These are phyloP conservation scores for Candida pseudoglaebosa DNA, from an alignment of 805 yeast species.

Conservation along the genomic window DNA sequence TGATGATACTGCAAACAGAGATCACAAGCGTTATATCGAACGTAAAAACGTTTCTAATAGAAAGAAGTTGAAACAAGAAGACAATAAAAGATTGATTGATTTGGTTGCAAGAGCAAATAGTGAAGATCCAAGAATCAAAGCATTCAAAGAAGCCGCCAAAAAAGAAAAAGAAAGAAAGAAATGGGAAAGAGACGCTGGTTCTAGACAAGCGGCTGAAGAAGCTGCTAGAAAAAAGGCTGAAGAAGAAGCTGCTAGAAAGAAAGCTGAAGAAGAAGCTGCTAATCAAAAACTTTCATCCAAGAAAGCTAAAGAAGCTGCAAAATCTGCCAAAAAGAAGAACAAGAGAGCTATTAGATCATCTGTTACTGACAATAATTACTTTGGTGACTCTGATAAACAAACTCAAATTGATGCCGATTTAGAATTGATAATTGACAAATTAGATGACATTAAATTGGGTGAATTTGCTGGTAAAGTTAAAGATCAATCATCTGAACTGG, in stretches of 20 bases:
- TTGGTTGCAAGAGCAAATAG: slow-evolving; percentile 81
- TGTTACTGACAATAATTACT: slow-evolving; percentile 80
- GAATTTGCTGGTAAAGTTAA: slow-evolving; percentile 67
- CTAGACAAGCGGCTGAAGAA: slow-evolving; percentile 93
- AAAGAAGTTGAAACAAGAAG: slow-evolving; percentile 96
- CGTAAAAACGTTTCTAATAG: slow-evolving; percentile 95
- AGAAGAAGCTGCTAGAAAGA: slow-evolving; percentile 75
- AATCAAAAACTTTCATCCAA: slow-evolving; percentile 59
- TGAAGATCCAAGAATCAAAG: slow-evolving; percentile 93
- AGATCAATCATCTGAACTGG: slow-evolving; percentile 51
- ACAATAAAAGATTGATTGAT: slow-evolving; percentile 82
- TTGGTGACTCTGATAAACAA: slow-evolving; percentile 71
- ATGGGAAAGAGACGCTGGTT: slow-evolving; percentile 98
- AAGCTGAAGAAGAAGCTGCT: slow-evolving; percentile 70
- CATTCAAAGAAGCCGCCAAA: slow-evolving; percentile 91
- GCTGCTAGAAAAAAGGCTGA: slow-evolving; percentile 84
- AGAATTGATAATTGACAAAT: slow-evolving; percentile 69
- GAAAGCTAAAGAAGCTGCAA: slow-evolving; percentile 91
- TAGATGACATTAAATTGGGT: slow-evolving; percentile 75
- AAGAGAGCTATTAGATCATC: slow-evolving; percentile 81
- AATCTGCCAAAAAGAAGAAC: slow-evolving; percentile 97
- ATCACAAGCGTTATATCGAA: slow-evolving; percentile 97
- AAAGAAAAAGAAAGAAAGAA: slow-evolving; percentile 90
- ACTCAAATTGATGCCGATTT: slow-evolving; percentile 72
- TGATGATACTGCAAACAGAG: slow-evolving; percentile 98